phyloP scores from a whole-genome alignment of 768 basidiomycete genomes.

The Naganishia vishniacii region DNA sequence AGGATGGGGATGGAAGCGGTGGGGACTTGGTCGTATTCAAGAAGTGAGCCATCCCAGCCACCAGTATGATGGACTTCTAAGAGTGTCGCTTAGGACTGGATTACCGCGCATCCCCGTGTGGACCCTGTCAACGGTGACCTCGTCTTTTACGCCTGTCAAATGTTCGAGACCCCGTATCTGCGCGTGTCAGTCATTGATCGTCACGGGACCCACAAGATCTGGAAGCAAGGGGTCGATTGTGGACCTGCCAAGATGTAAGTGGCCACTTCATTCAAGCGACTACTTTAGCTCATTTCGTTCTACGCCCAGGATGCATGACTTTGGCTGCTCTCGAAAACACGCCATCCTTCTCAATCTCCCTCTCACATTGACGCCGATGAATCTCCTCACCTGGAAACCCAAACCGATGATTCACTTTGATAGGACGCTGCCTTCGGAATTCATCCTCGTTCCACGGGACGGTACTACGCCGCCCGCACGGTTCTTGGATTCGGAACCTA shows the following conservation, averaged over 20 bases:
- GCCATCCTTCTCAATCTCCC: constrained; percentile 51
- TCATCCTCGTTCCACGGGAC: constrained; percentile 49
- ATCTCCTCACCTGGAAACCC: constrained; percentile 43
- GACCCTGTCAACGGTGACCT: constrained; percentile 48
- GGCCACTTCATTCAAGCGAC: not conserved
- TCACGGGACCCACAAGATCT: constrained; percentile 40
- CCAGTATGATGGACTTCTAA: no score
- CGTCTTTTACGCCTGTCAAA: constrained; percentile 44
- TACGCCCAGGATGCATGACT: constrained; percentile 50
- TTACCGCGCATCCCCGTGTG: constrained; percentile 78
- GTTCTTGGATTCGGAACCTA: constrained; percentile 46
- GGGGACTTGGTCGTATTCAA: constrained; percentile 36
- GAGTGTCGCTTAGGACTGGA: constrained; percentile 81
- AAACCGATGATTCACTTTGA: constrained; percentile 48
- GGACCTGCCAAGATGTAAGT: constrained; percentile 45
- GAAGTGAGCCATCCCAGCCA: constrained; percentile 37
- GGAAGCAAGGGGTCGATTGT: constrained; percentile 44
- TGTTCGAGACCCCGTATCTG: constrained; percentile 43
- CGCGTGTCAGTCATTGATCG: constrained; percentile 44
- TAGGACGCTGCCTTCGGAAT: constrained; percentile 45
- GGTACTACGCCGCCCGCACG: constrained; percentile 34
- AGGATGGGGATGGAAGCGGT: constrained; percentile 35
- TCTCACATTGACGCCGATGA: constrained; percentile 48
- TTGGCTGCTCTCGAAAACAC: constrained; percentile 47
- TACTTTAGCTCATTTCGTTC: no score